Conservation (phyloP, 1,139 yeast species). For the Yamadazyma triangularis region DNA sequence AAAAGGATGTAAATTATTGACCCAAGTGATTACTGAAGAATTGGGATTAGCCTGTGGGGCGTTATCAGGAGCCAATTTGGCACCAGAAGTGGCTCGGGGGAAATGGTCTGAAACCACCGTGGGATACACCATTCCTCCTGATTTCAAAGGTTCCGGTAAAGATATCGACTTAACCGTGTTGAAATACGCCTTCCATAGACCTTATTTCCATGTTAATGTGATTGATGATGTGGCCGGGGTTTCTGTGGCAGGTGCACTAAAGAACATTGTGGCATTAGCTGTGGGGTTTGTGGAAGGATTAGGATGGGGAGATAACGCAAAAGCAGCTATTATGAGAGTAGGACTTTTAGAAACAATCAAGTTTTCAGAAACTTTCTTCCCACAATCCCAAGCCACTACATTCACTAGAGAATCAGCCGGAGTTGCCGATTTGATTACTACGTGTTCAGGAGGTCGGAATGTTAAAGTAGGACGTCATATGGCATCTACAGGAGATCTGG, state of each 20-base stretch:
- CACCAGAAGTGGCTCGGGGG: slow-evolving; percentile 89
- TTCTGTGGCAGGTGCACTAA: slow-evolving; percentile 90
- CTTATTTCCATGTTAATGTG: slow-evolving; percentile 91
- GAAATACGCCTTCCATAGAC: slow-evolving; percentile 84
- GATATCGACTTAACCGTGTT: slow-evolving; percentile 70
- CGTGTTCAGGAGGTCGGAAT: slow-evolving; percentile 95
- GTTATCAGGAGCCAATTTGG: slow-evolving; percentile 90
- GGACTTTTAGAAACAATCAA: slow-evolving; percentile 81
- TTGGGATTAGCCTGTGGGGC: slow-evolving; percentile 91
- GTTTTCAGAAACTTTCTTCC: slow-evolving; percentile 54
- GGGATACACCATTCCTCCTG: slow-evolving; percentile 72
- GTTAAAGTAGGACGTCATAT: slow-evolving; percentile 80
- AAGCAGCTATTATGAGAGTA: slow-evolving; percentile 92
- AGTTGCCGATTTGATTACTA: slow-evolving; percentile 93
- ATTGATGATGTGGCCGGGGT: slow-evolving; percentile 91
- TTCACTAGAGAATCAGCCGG: slow-evolving; percentile 93
- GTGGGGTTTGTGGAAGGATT: slow-evolving; percentile 95
- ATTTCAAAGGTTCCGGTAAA: slow-evolving; percentile 64
- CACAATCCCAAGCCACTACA: slow-evolving; percentile 62
- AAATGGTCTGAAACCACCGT: slow-evolving; percentile 95
- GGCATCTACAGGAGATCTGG: slow-evolving; percentile 66
- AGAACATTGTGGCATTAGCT: slow-evolving; percentile 88
- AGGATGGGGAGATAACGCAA: slow-evolving; percentile 98
- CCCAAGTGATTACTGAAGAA: slow-evolving; percentile 68
- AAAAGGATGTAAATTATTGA: slow-evolving; percentile 74